A percentile compares a stretch with the other conserved stretches of the same genome.
Conservation (phyloP, 768 basidiomycete genomes). For the Boletus rufocinnamomeus region DNA sequence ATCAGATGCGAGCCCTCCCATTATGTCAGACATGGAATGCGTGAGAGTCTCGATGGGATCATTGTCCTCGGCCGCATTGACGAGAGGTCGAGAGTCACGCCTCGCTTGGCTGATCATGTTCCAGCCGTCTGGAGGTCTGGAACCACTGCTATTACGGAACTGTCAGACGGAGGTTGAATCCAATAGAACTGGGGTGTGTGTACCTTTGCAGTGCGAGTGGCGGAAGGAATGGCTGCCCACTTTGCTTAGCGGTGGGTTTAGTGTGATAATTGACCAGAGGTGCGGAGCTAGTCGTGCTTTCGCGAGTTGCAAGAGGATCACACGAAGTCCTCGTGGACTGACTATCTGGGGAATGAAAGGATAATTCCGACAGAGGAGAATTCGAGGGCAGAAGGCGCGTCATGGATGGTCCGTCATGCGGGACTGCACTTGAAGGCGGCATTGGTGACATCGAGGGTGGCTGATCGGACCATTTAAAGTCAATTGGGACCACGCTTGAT, state of each 20-base stretch:
- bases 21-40: slow-evolving; percentile 13
- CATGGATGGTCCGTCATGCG: background rate
- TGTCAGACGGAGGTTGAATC: slow-evolving; percentile 4
- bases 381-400: background rate
- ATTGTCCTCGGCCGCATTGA: background rate
- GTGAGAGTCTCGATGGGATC: slow-evolving; percentile 7
- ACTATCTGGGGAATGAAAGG: background rate
- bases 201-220: slow-evolving; percentile 14
- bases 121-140: background rate
- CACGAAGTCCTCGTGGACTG: background rate
- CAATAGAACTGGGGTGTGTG: background rate
- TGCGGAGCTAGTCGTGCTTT: background rate
- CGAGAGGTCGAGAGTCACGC: background rate
- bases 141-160: background rate
- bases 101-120: background rate
- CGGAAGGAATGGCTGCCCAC: background rate
- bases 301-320: background rate
- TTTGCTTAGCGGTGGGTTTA: slow-evolving; percentile 9
- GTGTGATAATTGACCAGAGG: slow-evolving; percentile 9
- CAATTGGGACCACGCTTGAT: background rate
- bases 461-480: background rate
- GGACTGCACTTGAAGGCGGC: background rate
- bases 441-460: background rate
- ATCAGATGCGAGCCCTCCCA: background rate
- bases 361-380: background rate